phyloP scores from a whole-genome alignment of 768 basidiomycete species.

The Panaeolus cyanescens region DNA sequence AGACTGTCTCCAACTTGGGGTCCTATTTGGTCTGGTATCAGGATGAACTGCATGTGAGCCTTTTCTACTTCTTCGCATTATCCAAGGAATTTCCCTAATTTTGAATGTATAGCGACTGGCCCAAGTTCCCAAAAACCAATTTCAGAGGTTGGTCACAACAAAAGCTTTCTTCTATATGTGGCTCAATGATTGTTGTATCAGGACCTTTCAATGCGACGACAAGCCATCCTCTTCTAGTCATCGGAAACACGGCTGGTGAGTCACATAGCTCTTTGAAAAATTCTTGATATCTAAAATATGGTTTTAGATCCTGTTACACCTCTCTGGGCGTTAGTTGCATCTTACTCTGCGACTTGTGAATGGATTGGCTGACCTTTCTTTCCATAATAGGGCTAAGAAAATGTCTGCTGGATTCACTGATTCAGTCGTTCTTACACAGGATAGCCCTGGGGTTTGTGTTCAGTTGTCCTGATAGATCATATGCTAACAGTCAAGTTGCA shows the following conservation, averaged over 20 bases:
- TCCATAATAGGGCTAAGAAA: conserved; percentile 35
- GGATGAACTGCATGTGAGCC: conserved; percentile 33
- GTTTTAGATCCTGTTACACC: conserved; percentile 32
- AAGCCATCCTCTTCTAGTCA: conserved; percentile 38
- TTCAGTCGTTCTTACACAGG: conserved; percentile 44
- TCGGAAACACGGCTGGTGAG: conserved; percentile 43
- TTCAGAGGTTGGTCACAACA: no score
- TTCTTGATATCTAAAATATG: neutral
- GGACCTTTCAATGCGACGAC: conserved; percentile 37
- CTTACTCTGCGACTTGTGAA: neutral
- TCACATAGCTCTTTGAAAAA: neutral
- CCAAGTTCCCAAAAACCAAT: neutral
- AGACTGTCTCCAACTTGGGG: conserved; percentile 27
- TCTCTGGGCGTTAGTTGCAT: conserved; percentile 21
- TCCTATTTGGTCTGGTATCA: conserved; percentile 30
- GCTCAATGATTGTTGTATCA: no score
- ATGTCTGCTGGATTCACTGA: conserved; percentile 35
- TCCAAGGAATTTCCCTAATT: neutral
- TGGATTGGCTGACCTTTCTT: neutral
- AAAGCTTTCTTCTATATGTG: conserved; percentile 29
- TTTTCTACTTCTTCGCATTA: neutral
- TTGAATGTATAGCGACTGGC: neutral
- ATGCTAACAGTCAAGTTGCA: conserved; percentile 11
- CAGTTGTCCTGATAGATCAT: neutral
- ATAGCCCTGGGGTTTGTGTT: conserved; percentile 38